Evolutionary conservation across 2,329 filamentous ascomycete genomes (phyloP), one percentile per base, ranked within the genome.

Genomic region (Didymella exigua): DNA sequence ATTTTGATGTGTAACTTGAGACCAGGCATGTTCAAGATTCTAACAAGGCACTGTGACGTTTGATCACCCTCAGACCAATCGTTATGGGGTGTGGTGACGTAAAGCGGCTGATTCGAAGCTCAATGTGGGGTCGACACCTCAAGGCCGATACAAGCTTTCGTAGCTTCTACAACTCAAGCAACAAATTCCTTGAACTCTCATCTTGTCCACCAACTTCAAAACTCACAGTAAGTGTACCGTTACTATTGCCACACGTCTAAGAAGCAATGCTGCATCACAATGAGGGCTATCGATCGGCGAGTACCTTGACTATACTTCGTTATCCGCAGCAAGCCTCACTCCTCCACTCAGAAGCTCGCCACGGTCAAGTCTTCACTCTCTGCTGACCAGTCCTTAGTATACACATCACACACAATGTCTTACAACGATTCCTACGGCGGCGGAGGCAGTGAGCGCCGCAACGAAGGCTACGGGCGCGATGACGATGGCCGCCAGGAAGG

Each of bases 401-500:
- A 23, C 3, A 31, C 30, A 19, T 2, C 1, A 36, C 19, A 14
- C 44, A 62, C 24, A 37, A 68, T 68, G 65, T 68, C 65, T 26
- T 67, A 68, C 58, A 69, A 67, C 60, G 61, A 66, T 13, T 61
- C 59, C 23, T 58, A 59, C 55, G 54, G 58, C 30, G 59, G 57
- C 19, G 54, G 60, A 31, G 54, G 26, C 5, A 10, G 21, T 21
- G 33, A 66, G 33, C 61, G 63, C 29, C 60, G 61, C 16, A 54
- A 59, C 34, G 57, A 59, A 8, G 51, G 59, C 44, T 58, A 62
- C 10, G 59, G 48, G 16, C 52, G 45, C 21, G 60, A 43, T n/a
- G 56, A 55, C 9, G 36, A 38, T 6, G 19, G 36, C 18, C 36
- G 58, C 16, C 61, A 60, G 40, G 60, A 66, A 8, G 45, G 58